Base-by-base conservation (phyloP, 345 rosid genomes). In the Ricinus communis region DNA sequence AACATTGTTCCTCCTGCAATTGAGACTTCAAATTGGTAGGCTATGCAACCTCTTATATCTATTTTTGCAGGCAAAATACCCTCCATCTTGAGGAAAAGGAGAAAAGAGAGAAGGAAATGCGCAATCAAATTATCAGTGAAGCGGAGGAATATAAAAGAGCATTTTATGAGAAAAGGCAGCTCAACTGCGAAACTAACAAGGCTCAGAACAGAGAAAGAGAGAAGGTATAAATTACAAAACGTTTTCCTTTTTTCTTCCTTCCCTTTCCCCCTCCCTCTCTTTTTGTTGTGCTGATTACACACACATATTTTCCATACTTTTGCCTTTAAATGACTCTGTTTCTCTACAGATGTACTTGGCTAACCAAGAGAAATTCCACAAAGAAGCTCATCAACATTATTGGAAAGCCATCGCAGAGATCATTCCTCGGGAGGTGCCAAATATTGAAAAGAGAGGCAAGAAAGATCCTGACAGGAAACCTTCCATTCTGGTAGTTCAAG, bases 321-420 rank as follows among this genome's bases (percentile, higher is more conserved):
- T 45, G 10, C 12, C 7, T 43, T 24, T 58, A 8, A 28, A 18
- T 10, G 24, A 16, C 41, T 68, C 16, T 53, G 30, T 14, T 55
- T 45, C 11, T 70, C 21, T 77, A 71, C 85, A 95, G 99, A 76
- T 93, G 19, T 77, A 86, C 78, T 79, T 88, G 85, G 87, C 84
- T 60, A 91, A 89, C 82, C 97, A 89, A 82, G 99, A 92, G 82
- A 91, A 87, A 83, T 96, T 96, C 83, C 96, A 89, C 80, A 88
- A 89, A 74, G 99, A 93, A 79, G 98, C 90, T 11, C 88, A 90
- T 77, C 65, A 80, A 72, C 96, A 95, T 75, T 95, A 86, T 83
- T 92, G 97, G 96, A 95, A 90, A 80, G 97, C 98, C 49, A 92
- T 95, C 31, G 91, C 96, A 0, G 98, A 95, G 82, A 74, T 92